These are phyloP conservation scores for Clavispora vitiphila DNA, from an alignment of 805 yeast species.

Conservation along the genomic window DNA sequence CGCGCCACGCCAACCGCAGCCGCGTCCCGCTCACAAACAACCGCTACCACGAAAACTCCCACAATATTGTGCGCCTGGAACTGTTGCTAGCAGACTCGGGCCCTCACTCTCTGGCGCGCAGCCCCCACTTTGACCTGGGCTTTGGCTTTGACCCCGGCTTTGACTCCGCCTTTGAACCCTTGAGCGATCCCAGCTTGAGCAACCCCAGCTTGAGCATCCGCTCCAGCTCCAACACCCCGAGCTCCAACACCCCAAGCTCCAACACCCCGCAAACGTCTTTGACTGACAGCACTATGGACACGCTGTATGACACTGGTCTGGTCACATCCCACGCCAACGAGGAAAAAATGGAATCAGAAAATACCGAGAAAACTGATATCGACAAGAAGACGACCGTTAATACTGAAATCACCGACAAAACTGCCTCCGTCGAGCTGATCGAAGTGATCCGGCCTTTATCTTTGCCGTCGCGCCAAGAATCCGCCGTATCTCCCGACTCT, in stretches of 20 bases:
- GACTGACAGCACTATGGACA: slow-evolving; percentile 10
- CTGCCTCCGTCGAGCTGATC: slow-evolving; percentile 8
- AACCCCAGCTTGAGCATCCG: slow-evolving; percentile 10
- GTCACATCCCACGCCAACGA: slow-evolving; percentile 5
- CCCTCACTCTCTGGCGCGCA: too few species aligned
- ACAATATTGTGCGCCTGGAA: slow-evolving; percentile 15
- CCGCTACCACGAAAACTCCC: slow-evolving; percentile 12
- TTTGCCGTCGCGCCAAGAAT: background rate
- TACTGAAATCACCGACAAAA: too few species aligned
- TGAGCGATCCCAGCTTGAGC: background rate
- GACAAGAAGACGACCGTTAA: too few species aligned
- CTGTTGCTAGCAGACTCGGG: slow-evolving; percentile 4
- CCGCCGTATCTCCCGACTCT: too few species aligned
- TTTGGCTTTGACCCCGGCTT: too few species aligned
- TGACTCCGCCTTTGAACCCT: too few species aligned
- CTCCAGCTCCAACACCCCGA: slow-evolving; percentile 15
- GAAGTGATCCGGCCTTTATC: slow-evolving; percentile 2
- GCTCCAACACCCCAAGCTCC: slow-evolving; percentile 20
- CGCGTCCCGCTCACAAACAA: slow-evolving; percentile 10
- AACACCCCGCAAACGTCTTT: slow-evolving; percentile 32
- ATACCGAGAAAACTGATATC: too few species aligned
- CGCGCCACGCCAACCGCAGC: too few species aligned
- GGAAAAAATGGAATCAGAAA: too few species aligned
- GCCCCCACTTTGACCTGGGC: too few species aligned
- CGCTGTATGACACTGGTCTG: slow-evolving; percentile 6